phyloP scores from a whole-genome alignment of 2,329 filamentous ascomycete species.

The Colletotrichum siamense region DNA sequence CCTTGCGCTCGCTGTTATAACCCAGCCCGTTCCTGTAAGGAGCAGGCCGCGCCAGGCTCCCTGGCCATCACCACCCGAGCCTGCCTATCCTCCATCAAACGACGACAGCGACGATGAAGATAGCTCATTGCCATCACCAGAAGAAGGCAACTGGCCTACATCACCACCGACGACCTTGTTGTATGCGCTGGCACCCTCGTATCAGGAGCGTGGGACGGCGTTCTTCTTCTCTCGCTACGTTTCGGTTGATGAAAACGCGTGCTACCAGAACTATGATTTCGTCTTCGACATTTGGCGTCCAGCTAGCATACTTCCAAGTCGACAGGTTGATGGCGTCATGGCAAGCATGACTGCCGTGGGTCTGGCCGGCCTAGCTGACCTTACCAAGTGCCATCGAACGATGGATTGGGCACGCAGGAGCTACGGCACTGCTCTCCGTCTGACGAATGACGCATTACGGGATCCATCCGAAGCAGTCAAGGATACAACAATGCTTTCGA shows the following conservation, averaged over 20 bases:
- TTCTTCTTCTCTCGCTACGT: conserved; percentile 60
- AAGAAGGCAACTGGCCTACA: conserved; percentile 35
- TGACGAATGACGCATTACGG: conserved; percentile 55
- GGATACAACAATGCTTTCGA: conserved; percentile 57
- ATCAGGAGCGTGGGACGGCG: conserved; percentile 49
- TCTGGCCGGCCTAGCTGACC: conserved; percentile 54
- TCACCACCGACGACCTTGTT: conserved; percentile 31
- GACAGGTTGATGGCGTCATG: conserved; percentile 49
- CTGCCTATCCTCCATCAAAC: neutral
- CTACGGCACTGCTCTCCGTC: conserved; percentile 55
- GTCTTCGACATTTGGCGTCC: conserved; percentile 59
- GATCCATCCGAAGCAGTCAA: conserved; percentile 48
- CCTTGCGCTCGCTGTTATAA: conserved; percentile 19
- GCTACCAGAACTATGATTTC: conserved; percentile 57
- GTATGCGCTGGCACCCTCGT: conserved; percentile 36
- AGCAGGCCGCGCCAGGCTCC: neutral
- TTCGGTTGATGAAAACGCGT: conserved; percentile 47
- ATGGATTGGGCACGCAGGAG: conserved; percentile 54
- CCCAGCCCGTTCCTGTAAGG: conserved; percentile 10
- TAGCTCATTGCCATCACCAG: conserved; percentile 34
- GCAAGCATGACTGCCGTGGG: conserved; percentile 62
- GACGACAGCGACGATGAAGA: conserved; percentile 27
- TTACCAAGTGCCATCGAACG: conserved; percentile 45
- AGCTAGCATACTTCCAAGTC: conserved; percentile 33
- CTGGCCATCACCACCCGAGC: neutral